Base-by-base conservation (phyloP, 1,139 yeast species). In the Blastobotrys buckinghamii region DNA sequence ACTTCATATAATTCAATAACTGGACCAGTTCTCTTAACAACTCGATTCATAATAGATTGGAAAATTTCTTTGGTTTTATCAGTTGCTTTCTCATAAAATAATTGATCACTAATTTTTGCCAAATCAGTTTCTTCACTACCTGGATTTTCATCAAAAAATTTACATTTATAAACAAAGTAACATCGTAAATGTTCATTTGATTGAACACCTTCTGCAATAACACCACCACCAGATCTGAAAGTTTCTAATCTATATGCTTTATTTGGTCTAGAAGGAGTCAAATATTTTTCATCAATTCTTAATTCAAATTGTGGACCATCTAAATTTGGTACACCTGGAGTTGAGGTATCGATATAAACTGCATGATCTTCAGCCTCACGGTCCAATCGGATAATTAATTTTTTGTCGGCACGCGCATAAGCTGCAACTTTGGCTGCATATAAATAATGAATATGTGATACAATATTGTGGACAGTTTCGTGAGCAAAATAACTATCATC, bases 381-480 rank as follows among this genome's bases (percentile, higher is more conserved):
- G 64, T 78, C 80, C 65, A 86, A 83, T 52, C 82, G 86, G 58
- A 87, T 82, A 57, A 81, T 77, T 15, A 88, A 80, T 53, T 68
- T 65, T 55, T 71, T 74, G 56, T 70, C 79, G 53, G 69, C 76
- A 55, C 75, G 71, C 13, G 89, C 83, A 66, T 76, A 88, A 15
- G 97, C 95, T 59, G 92, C 94, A 50, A 92, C 79, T 67, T 92
- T 92, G 54, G 97, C 92, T 37, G 96, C 88, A 68, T 90, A 92
- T 52, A 92, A 75, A 15, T 96, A 85, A 62, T 86, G 88, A 51
- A 79, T 76, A 65, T 88, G 95, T 49, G 86, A 78, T 38, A 88
- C 92, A 60, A 92, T 84, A 51, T 82, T 89, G 51, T 77, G 80
- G 20, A 90, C 84, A 3, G 86, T 71, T 64, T 90, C 96, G 57